Evolutionary conservation across 2,329 filamentous ascomycete species (phyloP).

Genomic region (Cladosporium sp.): DNA sequence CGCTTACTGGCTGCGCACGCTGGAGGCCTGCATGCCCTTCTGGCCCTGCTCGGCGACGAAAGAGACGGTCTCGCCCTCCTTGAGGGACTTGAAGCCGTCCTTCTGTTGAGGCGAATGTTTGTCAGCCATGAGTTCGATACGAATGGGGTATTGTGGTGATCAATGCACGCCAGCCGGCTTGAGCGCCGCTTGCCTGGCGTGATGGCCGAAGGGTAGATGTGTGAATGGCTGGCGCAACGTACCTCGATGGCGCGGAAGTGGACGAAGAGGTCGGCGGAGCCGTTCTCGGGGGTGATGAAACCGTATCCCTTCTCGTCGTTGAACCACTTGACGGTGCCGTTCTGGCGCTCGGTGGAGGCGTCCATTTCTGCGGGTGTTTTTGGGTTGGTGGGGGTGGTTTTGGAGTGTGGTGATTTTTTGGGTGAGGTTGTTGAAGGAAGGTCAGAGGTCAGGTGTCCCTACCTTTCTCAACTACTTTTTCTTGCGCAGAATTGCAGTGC

Average conservation of each 20-base stretch:
- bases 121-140: neutral
- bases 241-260: slow-evolving; percentile 16
- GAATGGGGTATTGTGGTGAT: neutral
- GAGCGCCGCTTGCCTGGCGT: no score
- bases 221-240: no score
- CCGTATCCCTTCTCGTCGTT: slow-evolving; percentile 14
- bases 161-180: neutral
- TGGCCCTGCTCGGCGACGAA: slow-evolving; percentile 14
- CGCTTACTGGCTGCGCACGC: slow-evolving; percentile 3
- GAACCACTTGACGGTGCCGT: slow-evolving; percentile 15
- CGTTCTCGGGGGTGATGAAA: slow-evolving; percentile 15
- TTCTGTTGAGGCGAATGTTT: neutral
- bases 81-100: slow-evolving; percentile 14
- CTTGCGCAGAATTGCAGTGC: slow-evolving; percentile 7
- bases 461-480: slow-evolving; percentile 3
- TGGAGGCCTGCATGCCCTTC: slow-evolving; percentile 15
- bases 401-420: neutral
- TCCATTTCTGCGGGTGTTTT: slow-evolving; percentile 8
- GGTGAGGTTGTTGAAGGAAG: neutral
- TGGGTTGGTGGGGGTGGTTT: slow-evolving; percentile 1
- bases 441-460: neutral
- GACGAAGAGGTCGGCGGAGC: slow-evolving; percentile 14
- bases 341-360: slow-evolving; percentile 11
- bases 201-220: neutral
- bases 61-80: slow-evolving; percentile 12